Percentiles rank a stretch among this genome's conserved stretches.
These are phyloP conservation scores for Lachnellula hyalina DNA, from an alignment of 2,329 filamentous ascomycete genomes.

Conservation along the genomic window DNA sequence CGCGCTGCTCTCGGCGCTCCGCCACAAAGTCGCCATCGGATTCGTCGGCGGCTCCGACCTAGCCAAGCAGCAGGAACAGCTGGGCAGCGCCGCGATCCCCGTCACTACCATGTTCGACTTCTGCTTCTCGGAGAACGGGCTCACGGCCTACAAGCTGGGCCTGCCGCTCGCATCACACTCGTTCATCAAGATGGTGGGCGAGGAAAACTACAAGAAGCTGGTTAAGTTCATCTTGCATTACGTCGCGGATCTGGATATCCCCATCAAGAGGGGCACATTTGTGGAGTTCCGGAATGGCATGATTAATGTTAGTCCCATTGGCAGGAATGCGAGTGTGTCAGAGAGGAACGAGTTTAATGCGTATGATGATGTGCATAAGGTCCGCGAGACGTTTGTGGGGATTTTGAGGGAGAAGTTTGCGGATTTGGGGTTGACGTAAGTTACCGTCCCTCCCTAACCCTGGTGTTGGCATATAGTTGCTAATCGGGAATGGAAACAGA, in stretches of 20 bases:
- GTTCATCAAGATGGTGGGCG: slow-evolving; percentile 91
- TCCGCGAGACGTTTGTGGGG: slow-evolving; percentile 71
- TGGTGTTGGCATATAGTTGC: neutral
- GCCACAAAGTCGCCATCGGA: slow-evolving; percentile 83
- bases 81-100: slow-evolving; percentile 60
- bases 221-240: slow-evolving; percentile 74
- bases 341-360: slow-evolving; percentile 80
- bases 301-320: slow-evolving; percentile 80
- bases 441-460: slow-evolving; percentile 23
- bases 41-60: slow-evolving; percentile 92
- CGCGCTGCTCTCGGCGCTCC: slow-evolving; percentile 68
- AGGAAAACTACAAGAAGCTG: slow-evolving; percentile 73
- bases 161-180: slow-evolving; percentile 67
- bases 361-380: slow-evolving; percentile 72
- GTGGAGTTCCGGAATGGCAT: slow-evolving; percentile 88
- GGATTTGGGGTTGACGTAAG: slow-evolving; percentile 78
- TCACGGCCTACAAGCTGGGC: slow-evolving; percentile 84
- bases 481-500: slow-evolving; percentile 37
- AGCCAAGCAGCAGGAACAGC: slow-evolving; percentile 91
- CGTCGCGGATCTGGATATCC: slow-evolving; percentile 77
- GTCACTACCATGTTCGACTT: slow-evolving; percentile 93
- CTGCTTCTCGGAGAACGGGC: slow-evolving; percentile 94
- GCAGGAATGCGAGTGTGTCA: slow-evolving; percentile 74
- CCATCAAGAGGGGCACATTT: slow-evolving; percentile 79
- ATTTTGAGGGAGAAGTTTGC: slow-evolving; percentile 75